A percentile compares a stretch with the other conserved stretches of the same genome.
Evolutionary conservation across 495 filamentous ascomycete species (phyloP).

Genomic region (Beverwykella pulmonaria): DNA sequence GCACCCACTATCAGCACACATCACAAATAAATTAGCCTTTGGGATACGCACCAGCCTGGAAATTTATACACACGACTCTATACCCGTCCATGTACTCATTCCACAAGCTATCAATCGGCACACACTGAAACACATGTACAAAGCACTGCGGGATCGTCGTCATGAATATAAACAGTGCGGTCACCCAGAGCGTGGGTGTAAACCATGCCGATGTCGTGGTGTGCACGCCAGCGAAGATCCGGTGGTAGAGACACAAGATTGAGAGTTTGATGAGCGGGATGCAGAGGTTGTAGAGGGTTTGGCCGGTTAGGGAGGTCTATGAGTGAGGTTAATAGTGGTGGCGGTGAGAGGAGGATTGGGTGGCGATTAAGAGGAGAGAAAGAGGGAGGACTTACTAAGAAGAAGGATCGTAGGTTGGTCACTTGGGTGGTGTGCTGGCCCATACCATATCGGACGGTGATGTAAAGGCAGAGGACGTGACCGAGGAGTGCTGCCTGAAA

Average conservation of each 20-base stretch:
- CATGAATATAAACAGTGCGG: slow-evolving; percentile 34
- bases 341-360: no score
- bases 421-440: slow-evolving; percentile 5
- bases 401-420: neutral
- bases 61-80: slow-evolving; percentile 17
- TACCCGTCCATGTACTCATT: slow-evolving; percentile 1
- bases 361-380: no score
- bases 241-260: slow-evolving; percentile 15
- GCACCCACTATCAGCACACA: neutral
- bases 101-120: slow-evolving; percentile 37
- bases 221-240: slow-evolving; percentile 9
- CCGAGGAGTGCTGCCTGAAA: slow-evolving; percentile 5
- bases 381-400: no score
- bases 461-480: slow-evolving; percentile 11
- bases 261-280: slow-evolving; percentile 20
- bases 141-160: slow-evolving; percentile 33
- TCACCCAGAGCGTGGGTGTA: slow-evolving; percentile 10
- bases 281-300: slow-evolving; percentile 27
- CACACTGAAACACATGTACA: slow-evolving; percentile 38
- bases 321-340: no score
- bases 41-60: slow-evolving; percentile 16
- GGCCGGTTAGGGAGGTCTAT: slow-evolving; percentile 8
- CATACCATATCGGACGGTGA: neutral
- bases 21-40: neutral
- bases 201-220: slow-evolving; percentile 12